Percentiles rank a stretch among this genome's conserved stretches.
Conservation (phyloP, 1,284 basidiomycete genomes). For the Moesziomyces globuligerus region DNA sequence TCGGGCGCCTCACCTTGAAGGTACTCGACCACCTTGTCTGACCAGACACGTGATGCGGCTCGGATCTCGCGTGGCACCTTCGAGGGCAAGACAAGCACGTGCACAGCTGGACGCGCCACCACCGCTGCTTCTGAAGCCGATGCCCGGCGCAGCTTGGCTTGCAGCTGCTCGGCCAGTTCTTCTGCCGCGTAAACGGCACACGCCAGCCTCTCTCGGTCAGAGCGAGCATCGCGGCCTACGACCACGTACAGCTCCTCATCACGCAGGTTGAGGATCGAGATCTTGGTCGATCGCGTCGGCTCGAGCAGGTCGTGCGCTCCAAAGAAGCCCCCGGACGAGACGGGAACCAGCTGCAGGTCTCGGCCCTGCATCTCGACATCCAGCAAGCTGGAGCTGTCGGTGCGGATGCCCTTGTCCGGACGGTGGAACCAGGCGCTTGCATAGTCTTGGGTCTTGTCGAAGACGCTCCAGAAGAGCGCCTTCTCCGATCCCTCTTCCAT, state of each 20-base stretch:
- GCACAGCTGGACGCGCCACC: slow-evolving; percentile 44
- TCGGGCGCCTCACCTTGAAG: slow-evolving; percentile 14
- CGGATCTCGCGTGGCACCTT: slow-evolving; percentile 49
- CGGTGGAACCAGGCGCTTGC: slow-evolving; percentile 48
- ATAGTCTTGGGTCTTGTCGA: slow-evolving; percentile 44
- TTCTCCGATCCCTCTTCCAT: slow-evolving; percentile 58
- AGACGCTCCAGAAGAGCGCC: slow-evolving; percentile 53
- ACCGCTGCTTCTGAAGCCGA: slow-evolving; percentile 7
- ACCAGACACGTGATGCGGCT: slow-evolving; percentile 46
- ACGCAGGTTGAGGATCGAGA: slow-evolving; percentile 48
- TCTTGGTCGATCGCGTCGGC: slow-evolving; percentile 26
- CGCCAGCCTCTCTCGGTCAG: slow-evolving; percentile 25
- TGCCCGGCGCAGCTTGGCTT: slow-evolving; percentile 11
- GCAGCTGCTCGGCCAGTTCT: slow-evolving; percentile 20
- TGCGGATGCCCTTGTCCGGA: slow-evolving; percentile 6
- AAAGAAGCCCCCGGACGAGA: slow-evolving; percentile 15
- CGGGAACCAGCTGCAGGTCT: slow-evolving; percentile 17
- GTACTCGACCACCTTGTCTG: slow-evolving; percentile 31
- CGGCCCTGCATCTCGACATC: slow-evolving; percentile 30
- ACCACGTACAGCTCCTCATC: slow-evolving; percentile 55
- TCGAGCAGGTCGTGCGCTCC: slow-evolving; percentile 36
- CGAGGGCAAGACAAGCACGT: slow-evolving; percentile 55
- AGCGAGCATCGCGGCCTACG: slow-evolving; percentile 52
- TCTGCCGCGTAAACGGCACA: slow-evolving; percentile 47
- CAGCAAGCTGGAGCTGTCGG: slow-evolving; percentile 22